Evolutionary conservation across 306 rosid species (phyloP), one percentile per base, ranked within the genome.

Genomic region (Quercus glauca): DNA sequence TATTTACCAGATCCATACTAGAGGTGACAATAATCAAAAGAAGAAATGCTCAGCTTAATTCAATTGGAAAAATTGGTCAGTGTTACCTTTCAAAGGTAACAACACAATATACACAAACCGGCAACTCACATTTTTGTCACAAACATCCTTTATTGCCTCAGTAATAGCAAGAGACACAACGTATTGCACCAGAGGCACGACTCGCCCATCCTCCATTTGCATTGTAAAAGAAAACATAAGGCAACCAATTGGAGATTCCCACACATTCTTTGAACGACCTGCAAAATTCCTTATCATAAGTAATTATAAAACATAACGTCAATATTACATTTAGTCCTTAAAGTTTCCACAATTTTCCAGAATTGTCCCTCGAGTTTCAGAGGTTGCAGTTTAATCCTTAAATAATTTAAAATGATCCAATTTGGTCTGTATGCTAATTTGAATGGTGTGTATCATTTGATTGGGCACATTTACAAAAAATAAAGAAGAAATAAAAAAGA

Each of bases 211-310:
- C 82, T 89, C 98, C 97, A 95, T 88, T 87, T 93, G 96, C 80
- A 89, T 17, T 52, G 89, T 91, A 79, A 92, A 91, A 77, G 99
- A 93, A 86, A 91, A 95, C 88, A 93, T 45, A 59, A 95, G 97
- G 85, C 94, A 89, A 49, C 98, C 99, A 64, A 78, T 81, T 9
- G 97, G 97, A 76, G 98, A 95, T 69, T 95, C 94, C 98, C 97
- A 95, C 71, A 82, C 80, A 89, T 95, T 95, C 91, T 91, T 93
- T 2, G 96, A 88, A 74, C 99, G 91, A 74, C 99, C 99, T 93
- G 85, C 73, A 71, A 77, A 80, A 53, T 74, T 6, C 78, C 35
- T 29, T 31, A 20, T 68, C 13, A 55, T 80, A 57, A 71, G 49
- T 45, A 73, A 73, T 70, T 79, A 25, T 28, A 28, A 28, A 60